Evolutionary conservation across 2,329 filamentous ascomycete species (phyloP).

Genomic region (Cryphonectria radicalis): DNA sequence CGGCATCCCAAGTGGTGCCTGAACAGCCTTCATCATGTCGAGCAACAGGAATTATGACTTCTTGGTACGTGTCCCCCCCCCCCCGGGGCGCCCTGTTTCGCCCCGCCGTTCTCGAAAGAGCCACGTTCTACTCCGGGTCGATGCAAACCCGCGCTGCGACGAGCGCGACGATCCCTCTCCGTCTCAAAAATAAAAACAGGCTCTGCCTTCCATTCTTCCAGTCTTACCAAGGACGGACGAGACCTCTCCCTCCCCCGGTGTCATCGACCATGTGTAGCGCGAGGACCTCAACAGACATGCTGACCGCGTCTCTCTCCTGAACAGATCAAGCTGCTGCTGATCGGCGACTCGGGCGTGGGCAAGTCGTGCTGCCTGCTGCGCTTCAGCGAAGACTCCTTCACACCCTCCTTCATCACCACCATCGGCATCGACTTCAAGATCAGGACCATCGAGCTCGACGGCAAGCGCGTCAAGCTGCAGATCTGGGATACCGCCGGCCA

Average conservation of each 20-base stretch:
- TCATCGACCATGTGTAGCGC: neutral
- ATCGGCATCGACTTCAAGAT: slow-evolving; percentile 99
- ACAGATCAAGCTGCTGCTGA: slow-evolving; percentile 95
- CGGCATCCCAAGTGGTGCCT: slow-evolving; percentile 28
- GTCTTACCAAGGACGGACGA: neutral
- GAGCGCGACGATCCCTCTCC: slow-evolving; percentile 24
- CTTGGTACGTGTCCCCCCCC: slow-evolving; percentile 67
- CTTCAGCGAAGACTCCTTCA: slow-evolving; percentile 98
- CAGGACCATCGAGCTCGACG: slow-evolving; percentile 96
- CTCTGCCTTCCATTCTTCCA: neutral
- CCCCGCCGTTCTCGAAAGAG: slow-evolving; percentile 28
- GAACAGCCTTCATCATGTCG: slow-evolving; percentile 68
- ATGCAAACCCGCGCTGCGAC: neutral
- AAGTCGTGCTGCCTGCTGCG: slow-evolving; percentile 97
- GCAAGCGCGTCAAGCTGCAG: slow-evolving; percentile 98
- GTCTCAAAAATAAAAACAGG: neutral
- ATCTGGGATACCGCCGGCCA: slow-evolving; percentile 99
- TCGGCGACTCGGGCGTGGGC: slow-evolving; percentile 94
- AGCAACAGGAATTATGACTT: slow-evolving; percentile 99
- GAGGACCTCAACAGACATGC: slow-evolving; percentile 5
- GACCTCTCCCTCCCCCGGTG: too few species aligned
- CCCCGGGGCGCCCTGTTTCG: neutral
- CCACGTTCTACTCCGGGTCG: slow-evolving; percentile 21
- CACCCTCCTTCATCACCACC: slow-evolving; percentile 96
- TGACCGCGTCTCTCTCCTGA: slow-evolving; percentile 22